Evolutionary conservation across 2,329 filamentous ascomycete species (phyloP), one percentile per base, ranked within the genome.

Genomic region (Diaporthe batatas): DNA sequence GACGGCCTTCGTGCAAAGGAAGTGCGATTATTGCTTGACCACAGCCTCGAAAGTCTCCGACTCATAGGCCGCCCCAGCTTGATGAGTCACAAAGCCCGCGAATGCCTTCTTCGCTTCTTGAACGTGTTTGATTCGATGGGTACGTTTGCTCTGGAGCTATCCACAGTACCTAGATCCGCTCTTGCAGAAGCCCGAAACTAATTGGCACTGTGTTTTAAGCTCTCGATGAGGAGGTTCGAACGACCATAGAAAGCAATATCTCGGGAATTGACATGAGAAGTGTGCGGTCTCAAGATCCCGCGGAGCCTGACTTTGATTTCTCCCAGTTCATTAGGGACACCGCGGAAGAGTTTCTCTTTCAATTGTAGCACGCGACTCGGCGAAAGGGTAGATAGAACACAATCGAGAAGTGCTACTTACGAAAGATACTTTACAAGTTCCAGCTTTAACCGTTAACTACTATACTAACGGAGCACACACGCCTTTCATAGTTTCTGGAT

Each of bases 241-340:
- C 1, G 5, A 34, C 25, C 6, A 18, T 2, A 14, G 18, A 23
- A 21, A 65, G 29, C 16, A 23, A 34, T 11, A 2, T 23, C 3
- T 47, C 12, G 29, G 59, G 39, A 4, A 39, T 6, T 23, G 58
- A 62, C 2, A 29, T n/a, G 25, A 11, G 16, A 6, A 34, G 39
- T 18, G 39, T n/a, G 21, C 21, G 6, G 25, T n/a, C 21, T 5
- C 42, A 10, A 21, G 14, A 12, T 49, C 6, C 7, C 21, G 10
- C 29, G 3, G 21, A 8, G 11, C 29, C 59, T 18, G 59, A 65
- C 0, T 65, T 65, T 51, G 44, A 36, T 18, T 65, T 65, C 21
- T 65, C 59, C 21, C 59, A 65, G 18, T 65, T 65, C 21, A 65
- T 65, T 11, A 65, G 42, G 6, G 59, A 65, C 16, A n/a, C 59